phyloP scores from a whole-genome alignment of 371 early-diverging fungal genomes.

The Dichotomocladium elegans region DNA sequence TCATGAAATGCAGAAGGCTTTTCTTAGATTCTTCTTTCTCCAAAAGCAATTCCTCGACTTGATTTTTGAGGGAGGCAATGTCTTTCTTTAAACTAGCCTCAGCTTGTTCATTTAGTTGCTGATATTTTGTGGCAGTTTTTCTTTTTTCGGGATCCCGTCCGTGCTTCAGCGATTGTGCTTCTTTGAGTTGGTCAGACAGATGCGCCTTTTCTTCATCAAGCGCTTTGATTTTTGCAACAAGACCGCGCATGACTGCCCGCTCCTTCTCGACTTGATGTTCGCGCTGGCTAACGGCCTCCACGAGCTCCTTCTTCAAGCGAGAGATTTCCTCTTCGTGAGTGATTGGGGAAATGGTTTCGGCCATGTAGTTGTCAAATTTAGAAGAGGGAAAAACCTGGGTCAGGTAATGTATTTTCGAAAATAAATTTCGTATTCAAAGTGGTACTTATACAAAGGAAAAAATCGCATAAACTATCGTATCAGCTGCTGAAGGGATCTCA shows the following conservation, averaged over 20 bases:
- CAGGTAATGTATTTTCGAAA: too few relatives aligned
- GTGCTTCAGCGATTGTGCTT: too few relatives aligned
- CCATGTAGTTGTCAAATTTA: too few relatives aligned
- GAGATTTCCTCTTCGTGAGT: conserved; percentile 18
- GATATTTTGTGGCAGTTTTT: conserved; percentile 1
- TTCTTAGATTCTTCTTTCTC: conserved; percentile 46
- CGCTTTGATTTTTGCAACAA: conserved; percentile 34
- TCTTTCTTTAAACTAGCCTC: conserved; percentile 8
- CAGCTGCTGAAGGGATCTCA: too few relatives aligned
- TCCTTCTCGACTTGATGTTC: conserved; percentile 24
- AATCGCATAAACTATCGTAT: too few relatives aligned
- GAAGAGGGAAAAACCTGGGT: too few relatives aligned
- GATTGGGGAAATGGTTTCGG: too few relatives aligned
- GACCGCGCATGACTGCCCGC: conserved; percentile 34
- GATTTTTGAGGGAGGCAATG: conserved; percentile 27
- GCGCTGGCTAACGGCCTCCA: conserved; percentile 11
- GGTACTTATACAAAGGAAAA: too few relatives aligned
- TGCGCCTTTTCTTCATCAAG: conserved; percentile 33
- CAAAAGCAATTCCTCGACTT: conserved; percentile 38
- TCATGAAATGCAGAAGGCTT: conserved; percentile 35
- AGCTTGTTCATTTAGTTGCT: neutral
- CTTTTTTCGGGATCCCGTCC: conserved; percentile 17
- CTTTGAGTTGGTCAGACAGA: too few relatives aligned
- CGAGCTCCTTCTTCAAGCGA: conserved; percentile 16
- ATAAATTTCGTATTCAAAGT: too few relatives aligned